These are phyloP conservation scores for Neurospora crassa DNA, from an alignment of 2,329 filamentous ascomycete species.

Conservation along the genomic window DNA sequence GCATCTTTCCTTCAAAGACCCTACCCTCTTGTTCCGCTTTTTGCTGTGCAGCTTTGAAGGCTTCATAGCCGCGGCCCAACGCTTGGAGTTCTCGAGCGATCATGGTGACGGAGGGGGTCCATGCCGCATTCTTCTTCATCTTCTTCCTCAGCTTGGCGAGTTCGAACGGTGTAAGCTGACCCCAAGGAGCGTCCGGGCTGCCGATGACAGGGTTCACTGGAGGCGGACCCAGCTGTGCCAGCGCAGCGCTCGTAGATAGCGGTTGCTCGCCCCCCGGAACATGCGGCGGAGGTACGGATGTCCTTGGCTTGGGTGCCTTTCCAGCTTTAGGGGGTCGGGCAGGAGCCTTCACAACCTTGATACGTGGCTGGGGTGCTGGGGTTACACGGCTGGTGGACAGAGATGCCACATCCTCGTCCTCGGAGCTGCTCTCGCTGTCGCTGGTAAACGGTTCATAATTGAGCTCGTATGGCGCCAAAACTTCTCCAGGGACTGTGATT, in stretches of 20 bases:
- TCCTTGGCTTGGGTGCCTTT: conserved; percentile 33
- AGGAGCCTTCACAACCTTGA: conserved; percentile 34
- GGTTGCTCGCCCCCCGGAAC: conserved; percentile 1
- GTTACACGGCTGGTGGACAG: conserved; percentile 25
- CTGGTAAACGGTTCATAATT: conserved; percentile 50
- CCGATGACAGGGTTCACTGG: conserved; percentile 50
- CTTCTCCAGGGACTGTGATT: conserved; percentile 57
- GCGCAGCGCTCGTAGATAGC: conserved; percentile 29
- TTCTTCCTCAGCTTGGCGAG: conserved; percentile 64
- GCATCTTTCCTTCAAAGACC: conserved; percentile 42
- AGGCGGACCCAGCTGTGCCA: conserved; percentile 43
- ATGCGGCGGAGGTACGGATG: conserved; percentile 15
- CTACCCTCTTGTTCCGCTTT: conserved; percentile 57
- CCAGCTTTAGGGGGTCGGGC: conserved; percentile 20
- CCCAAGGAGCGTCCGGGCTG: conserved; percentile 53
- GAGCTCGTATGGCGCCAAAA: conserved; percentile 55
- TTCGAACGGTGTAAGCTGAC: conserved; percentile 55
- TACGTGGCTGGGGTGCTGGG: conserved; percentile 30
- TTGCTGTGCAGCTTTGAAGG: conserved; percentile 51
- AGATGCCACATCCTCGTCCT: conserved; percentile 34
- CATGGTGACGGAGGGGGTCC: conserved; percentile 80
- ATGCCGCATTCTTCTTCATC: conserved; percentile 88
- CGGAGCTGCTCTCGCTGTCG: conserved; percentile 42
- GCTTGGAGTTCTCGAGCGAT: conserved; percentile 67
- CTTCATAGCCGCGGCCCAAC: conserved; percentile 57